Percentiles rank a stretch among this genome's conserved stretches.
These are phyloP conservation scores for Aspergillus wentii DNA, from an alignment of 495 filamentous ascomycete species.

Conservation along the genomic window DNA sequence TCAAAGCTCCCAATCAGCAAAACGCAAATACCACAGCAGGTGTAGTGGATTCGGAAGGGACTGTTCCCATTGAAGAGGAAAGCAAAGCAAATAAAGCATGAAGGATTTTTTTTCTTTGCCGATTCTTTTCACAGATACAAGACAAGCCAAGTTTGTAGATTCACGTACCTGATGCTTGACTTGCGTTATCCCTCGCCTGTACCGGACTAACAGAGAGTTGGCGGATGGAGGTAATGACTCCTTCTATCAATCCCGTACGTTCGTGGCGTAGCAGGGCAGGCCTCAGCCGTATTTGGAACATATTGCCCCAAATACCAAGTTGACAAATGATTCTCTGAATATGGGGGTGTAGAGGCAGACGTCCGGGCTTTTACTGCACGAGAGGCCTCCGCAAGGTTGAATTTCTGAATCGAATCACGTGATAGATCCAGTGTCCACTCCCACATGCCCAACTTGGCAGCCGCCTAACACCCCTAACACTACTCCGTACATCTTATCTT, in stretches of 20 bases:
- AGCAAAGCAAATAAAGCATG: not conserved
- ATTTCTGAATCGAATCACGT: conserved; percentile 9
- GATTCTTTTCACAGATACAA: too few relatives aligned
- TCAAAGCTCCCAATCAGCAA: too few relatives aligned
- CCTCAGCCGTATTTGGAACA: conserved; percentile 27
- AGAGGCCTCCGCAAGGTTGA: not conserved
- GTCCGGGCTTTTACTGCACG: not conserved
- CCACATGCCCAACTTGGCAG: too few relatives aligned
- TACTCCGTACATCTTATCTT: too few relatives aligned
- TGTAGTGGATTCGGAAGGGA: not conserved
- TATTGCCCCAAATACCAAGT: conserved; percentile 7
- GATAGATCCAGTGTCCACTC: too few relatives aligned
- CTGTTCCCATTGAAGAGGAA: not conserved
- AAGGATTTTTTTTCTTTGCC: too few relatives aligned
- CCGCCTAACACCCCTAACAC: too few relatives aligned
- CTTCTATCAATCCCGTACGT: conserved; percentile 9
- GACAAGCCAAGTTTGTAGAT: not conserved
- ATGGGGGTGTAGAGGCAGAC: not conserved
- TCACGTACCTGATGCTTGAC: conserved; percentile 22
- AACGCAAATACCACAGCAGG: too few relatives aligned
- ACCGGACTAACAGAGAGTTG: conserved; percentile 25
- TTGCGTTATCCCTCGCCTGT: conserved; percentile 14
- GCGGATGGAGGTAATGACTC: conserved; percentile 14
- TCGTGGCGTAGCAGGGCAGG: conserved; percentile 15
- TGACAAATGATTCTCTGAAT: not conserved